Conservation (phyloP, 768 basidiomycete species). For the Mycena galericulata region DNA sequence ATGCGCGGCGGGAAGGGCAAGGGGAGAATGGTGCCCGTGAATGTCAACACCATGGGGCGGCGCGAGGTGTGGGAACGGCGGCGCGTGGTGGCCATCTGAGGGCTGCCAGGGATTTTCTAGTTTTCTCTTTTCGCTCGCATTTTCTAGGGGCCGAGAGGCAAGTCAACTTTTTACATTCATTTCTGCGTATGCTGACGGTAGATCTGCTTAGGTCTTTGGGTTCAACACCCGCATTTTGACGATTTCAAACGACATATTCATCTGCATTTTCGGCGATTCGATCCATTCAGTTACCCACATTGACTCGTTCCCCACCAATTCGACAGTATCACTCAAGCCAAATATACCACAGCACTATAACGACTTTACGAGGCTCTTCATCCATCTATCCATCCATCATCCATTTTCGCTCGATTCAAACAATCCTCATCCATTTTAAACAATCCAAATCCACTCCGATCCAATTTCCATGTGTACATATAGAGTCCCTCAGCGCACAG, state of each 20-base stretch:
- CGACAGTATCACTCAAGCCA: too few relatives aligned
- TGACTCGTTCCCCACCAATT: background rate
- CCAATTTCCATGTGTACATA: background rate
- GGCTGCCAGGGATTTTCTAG: too few relatives aligned
- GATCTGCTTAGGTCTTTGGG: background rate
- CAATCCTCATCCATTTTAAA: constrained; percentile 3
- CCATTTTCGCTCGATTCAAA: constrained; percentile 1
- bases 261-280: background rate
- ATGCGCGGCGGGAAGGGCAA: background rate
- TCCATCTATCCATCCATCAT: background rate
- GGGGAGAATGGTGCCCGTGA: constrained; percentile 13
- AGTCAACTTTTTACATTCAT: background rate
- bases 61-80: constrained; percentile 25
- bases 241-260: background rate
- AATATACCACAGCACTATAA: background rate
- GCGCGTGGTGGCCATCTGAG: constrained; percentile 13
- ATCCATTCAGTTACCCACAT: background rate
- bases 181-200: background rate
- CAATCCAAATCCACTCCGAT: background rate
- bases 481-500: background rate
- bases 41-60: constrained; percentile 4
- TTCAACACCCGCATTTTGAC: background rate
- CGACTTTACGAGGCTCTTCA: constrained; percentile 4
- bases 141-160: background rate
- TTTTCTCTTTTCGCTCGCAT: background rate